Conservation (phyloP, 305 asterid genomes). For the Fraxinus floribunda region DNA sequence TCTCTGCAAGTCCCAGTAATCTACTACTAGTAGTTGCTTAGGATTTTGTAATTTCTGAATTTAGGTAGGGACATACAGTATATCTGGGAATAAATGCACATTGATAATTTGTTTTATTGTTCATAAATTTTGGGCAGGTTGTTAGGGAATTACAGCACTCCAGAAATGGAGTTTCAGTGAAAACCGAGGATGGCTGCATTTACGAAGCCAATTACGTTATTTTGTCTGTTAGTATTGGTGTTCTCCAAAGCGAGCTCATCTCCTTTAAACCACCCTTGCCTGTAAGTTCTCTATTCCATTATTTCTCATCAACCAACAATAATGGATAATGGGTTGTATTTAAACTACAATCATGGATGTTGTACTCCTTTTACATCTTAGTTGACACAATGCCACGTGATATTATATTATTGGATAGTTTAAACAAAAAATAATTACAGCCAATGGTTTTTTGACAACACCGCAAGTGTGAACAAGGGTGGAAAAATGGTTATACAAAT, state of each 20-base stretch:
- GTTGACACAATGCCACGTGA: no score
- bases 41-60: conserved; percentile 28
- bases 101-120: conserved; percentile 27
- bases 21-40: conserved; percentile 11
- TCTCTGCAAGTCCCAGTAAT: neutral
- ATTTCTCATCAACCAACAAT: neutral
- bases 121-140: conserved; percentile 56
- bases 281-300: conserved; percentile 36
- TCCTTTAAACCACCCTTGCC: conserved; percentile 75
- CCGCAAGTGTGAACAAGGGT: no score
- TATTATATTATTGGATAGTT: no score
- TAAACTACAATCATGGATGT: neutral
- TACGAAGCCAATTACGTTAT: conserved; percentile 82
- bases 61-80: neutral
- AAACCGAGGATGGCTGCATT: conserved; percentile 76
- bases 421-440: no score
- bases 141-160: conserved; percentile 86
- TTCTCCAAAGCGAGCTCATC: conserved; percentile 81
- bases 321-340: neutral
- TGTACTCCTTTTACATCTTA: no score
- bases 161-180: conserved; percentile 74
- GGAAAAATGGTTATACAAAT: no score
- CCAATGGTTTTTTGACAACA: no score
- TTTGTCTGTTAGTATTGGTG: conserved; percentile 87
- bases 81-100: conserved; percentile 23